Base-by-base conservation (phyloP, 371 early-diverging fungal genomes). In the Paraphysoderma sedebokerense region DNA sequence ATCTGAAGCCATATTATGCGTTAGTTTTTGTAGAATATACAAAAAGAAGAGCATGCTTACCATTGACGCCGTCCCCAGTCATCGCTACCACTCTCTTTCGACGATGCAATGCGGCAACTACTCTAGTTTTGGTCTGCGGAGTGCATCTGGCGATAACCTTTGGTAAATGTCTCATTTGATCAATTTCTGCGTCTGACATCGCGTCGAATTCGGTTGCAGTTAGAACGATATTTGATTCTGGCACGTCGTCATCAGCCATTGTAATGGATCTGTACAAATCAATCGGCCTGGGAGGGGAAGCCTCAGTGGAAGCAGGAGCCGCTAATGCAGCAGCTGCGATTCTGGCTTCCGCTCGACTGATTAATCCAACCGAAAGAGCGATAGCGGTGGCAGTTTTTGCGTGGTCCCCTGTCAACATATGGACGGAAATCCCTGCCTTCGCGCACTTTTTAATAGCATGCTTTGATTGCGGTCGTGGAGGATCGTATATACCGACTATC, bases 101-200 rank as follows among this genome's bases (percentile, higher is more conserved):
- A 17, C 78, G 69, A 62, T 97, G 90, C 51, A 98, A 63, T 0
- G 93, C 87, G 59, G 81, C 74, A 31, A 98, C 89, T 68, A 98
- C 84, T 67, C 87, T 90, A 41, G 91, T 77, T 61, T 98, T 97
- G 58, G 90, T 92, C 56, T 95, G 92, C 4, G 98, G 96, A 46
- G 71, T 76, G 67, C 87, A 86, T 29, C 98, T 77, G 0, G 92
- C 92, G 71, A 95, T 85, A 4, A 95, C 92, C 7, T 74, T 66
- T 5, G 92, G 92, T 35, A 91, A 81, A 31, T 86, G 79, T 1
- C 65, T 61, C 24, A 89, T 58, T 5, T 68, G 73, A 33, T 85
- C 83, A 27, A 93, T 66, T 26, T 78, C 65, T 30, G 83, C 83
- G 37, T 83, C 86, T 0, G 81, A 65, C 53, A 92, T 50, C 39